These are phyloP conservation scores for Leccinum variicolor DNA, from an alignment of 768 basidiomycete species.

Conservation along the genomic window DNA sequence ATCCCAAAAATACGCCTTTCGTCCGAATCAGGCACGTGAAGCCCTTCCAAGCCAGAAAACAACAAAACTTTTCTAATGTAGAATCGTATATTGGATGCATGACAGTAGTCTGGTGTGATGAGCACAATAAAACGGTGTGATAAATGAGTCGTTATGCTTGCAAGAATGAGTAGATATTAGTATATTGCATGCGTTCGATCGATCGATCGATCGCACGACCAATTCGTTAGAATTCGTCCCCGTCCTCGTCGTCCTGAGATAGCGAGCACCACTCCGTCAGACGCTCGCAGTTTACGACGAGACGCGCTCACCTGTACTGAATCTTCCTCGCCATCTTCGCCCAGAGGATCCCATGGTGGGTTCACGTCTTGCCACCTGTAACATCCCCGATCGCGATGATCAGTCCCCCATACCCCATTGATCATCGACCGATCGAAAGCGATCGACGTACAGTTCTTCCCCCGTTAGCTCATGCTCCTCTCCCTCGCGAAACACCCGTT, in stretches of 20 bases:
- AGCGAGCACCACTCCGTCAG: background rate
- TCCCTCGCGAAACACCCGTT: constrained; percentile 12
- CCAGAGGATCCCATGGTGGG: constrained; percentile 23
- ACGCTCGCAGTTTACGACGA: too few relatives aligned
- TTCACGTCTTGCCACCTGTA: constrained; percentile 21
- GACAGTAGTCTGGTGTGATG: background rate
- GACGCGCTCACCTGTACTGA: constrained; percentile 6
- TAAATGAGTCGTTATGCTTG: background rate
- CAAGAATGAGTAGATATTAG: background rate
- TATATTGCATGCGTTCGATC: background rate
- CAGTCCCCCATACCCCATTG: background rate
- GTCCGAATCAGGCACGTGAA: background rate
- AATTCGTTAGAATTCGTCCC: background rate
- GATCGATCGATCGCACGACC: too few relatives aligned
- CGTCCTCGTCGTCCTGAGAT: background rate
- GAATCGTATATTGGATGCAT: background rate
- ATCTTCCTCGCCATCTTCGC: constrained; percentile 26
- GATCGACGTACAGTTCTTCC: constrained; percentile 17
- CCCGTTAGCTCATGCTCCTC: background rate
- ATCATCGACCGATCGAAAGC: background rate
- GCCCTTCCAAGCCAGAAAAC: background rate
- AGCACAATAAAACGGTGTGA: background rate
- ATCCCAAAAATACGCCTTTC: background rate
- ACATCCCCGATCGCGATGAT: background rate
- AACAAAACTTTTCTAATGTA: background rate